Base-by-base conservation (phyloP, 495 filamentous ascomycete genomes). In the Neurospora sp. region DNA sequence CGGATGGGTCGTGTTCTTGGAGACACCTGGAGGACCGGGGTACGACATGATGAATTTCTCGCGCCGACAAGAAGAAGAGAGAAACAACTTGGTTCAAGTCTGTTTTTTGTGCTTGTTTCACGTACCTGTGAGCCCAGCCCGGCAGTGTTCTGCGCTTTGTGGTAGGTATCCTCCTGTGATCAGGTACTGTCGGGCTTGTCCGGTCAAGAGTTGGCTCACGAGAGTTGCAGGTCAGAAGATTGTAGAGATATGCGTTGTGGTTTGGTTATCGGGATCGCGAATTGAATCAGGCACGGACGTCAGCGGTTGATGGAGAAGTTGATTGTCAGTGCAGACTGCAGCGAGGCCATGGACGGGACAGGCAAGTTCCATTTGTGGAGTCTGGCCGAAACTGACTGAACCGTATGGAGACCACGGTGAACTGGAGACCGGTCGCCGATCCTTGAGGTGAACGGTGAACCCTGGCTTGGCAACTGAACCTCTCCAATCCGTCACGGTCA, bases 1-100 rank as follows among this genome's bases (percentile, higher is more conserved):
- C 85, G 90, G 71, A 84, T 86, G 84, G 87, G 88, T 76, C 78
- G 81, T 69, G 72, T 78, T 82, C 73, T 82, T 82, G 77, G 87
- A 89, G 78, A 92, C 88, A 91, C 93, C 93, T 92, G 94, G 92
- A 90, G 93, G 93, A 78, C 92, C 92, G 79, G 93, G 92, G 87
- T 94, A 94, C 83, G 94, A 91, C 94, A 97, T 96, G 91, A 92
- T 94, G 92, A 94, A 94, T 84, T 89, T 87, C 82, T 84, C 86
- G 85, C 84, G 86, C 66, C 82, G 76, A 79, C 69, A 75, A 78
- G 74, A 78, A 78, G 74, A 78, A 62, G 54, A 62, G 54, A 62
- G 27, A 35, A 9, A 62, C 54, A 62, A 62, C 54, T 62, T 62
- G 77, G 78, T 74, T 75, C 72, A 70, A 62, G 40, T 75, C 72